A percentile compares a stretch with the other conserved stretches of the same genome.
Evolutionary conservation across 768 basidiomycete species (phyloP).

Genomic region (Filobasidium floriforme): DNA sequence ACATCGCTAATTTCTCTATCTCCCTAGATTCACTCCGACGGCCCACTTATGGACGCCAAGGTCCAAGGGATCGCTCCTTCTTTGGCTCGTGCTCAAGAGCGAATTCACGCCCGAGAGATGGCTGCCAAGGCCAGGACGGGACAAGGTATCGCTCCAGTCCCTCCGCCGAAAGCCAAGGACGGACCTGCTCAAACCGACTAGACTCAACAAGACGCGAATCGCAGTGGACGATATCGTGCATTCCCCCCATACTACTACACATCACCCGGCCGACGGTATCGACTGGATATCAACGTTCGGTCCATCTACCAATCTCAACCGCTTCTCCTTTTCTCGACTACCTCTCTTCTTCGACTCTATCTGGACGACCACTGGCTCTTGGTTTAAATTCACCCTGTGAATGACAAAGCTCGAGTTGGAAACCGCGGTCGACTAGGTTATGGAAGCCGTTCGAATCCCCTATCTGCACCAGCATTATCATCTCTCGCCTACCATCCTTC

Average conservation of each 20-base stretch:
- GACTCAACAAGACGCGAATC: constrained; percentile 1
- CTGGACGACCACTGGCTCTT: background rate
- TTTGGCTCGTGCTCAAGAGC: constrained; percentile 38
- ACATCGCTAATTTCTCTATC: background rate
- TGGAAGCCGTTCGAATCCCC: background rate
- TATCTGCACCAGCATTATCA: background rate
- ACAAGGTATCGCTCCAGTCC: background rate
- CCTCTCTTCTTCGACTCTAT: background rate
- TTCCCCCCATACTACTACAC: constrained; percentile 17
- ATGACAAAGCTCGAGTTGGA: background rate
- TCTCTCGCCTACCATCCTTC: constrained; percentile 1
- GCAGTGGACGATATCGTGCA: constrained; percentile 21
- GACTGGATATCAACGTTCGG: background rate
- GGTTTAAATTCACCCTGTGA: background rate
- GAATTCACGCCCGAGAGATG: constrained; percentile 29
- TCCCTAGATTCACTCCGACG: constrained; percentile 38
- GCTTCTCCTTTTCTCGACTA: constrained; percentile 15
- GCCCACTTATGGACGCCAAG: constrained; percentile 42
- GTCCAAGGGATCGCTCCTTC: constrained; percentile 38
- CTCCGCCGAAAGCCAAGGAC: constrained; percentile 7
- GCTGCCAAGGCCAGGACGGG: constrained; percentile 37
- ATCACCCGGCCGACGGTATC: constrained; percentile 15
- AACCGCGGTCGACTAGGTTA: background rate
- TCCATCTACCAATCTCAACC: background rate
- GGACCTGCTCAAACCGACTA: background rate